Percentiles rank a stretch among this genome's conserved stretches.
These are phyloP conservation scores for Macrolepiota fuliginosa DNA, from an alignment of 768 basidiomycete genomes.

Conservation along the genomic window DNA sequence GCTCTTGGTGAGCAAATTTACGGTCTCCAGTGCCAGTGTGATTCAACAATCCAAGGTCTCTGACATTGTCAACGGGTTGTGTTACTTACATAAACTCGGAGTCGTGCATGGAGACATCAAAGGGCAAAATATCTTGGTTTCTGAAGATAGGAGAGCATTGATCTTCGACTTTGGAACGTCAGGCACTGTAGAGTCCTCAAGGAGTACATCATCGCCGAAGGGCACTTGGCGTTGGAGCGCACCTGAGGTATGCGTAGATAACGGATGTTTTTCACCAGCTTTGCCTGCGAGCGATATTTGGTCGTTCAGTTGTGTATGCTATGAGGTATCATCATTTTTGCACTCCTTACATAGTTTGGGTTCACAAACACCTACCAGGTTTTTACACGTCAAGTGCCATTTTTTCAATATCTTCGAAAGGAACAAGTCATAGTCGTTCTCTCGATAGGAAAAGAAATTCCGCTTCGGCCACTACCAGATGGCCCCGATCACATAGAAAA, in stretches of 20 bases:
- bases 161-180: not conserved
- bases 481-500: not conserved
- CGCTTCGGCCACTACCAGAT: not conserved
- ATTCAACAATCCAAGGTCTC: not conserved
- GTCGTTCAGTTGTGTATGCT: not conserved
- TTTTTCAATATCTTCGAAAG: not conserved
- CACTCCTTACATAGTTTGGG: not conserved
- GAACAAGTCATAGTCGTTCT: not conserved
- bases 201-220: no score
- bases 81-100: not conserved
- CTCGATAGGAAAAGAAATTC: no score
- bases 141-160: not conserved
- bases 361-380: not conserved
- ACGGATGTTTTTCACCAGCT: not conserved
- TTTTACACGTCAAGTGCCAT: not conserved
- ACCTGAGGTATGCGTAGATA: not conserved
- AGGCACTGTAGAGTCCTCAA: no score
- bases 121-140: constrained; percentile 1
- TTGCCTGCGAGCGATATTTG: not conserved
- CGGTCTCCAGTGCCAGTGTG: not conserved
- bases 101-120: constrained; percentile 4
- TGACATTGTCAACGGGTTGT: not conserved
- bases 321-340: not conserved
- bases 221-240: not conserved
- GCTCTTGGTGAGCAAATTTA: constrained; percentile 11